phyloP scores from a whole-genome alignment of 2,329 filamentous ascomycete species.

The Domatiomyces catenatus region DNA sequence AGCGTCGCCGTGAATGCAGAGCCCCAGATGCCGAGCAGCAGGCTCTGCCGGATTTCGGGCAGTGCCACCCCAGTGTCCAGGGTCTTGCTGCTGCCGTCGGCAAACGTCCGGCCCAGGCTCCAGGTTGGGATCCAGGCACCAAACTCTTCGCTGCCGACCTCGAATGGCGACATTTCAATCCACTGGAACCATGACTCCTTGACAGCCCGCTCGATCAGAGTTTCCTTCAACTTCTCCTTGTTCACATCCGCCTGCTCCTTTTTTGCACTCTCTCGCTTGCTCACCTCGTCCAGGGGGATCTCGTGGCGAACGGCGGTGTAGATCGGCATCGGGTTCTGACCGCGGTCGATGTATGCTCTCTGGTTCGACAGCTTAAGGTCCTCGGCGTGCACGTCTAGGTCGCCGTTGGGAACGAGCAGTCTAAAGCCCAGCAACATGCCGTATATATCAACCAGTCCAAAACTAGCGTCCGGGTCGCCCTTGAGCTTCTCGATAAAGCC shows the following conservation, averaged over 20 bases:
- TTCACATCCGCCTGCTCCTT: slow-evolving; percentile 19
- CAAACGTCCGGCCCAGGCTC: slow-evolving; percentile 73
- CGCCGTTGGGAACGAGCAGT: slow-evolving; percentile 71
- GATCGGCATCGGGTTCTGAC: slow-evolving; percentile 75
- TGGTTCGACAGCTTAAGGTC: slow-evolving; percentile 92
- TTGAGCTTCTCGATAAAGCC: slow-evolving; percentile 84
- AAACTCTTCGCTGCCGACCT: slow-evolving; percentile 89
- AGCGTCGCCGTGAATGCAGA: slow-evolving; percentile 92
- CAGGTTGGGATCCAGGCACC: slow-evolving; percentile 85
- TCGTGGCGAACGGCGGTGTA: slow-evolving; percentile 94
- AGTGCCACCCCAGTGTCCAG: slow-evolving; percentile 52
- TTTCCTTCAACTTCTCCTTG: slow-evolving; percentile 21
- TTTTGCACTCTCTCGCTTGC: slow-evolving; percentile 4
- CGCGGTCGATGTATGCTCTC: slow-evolving; percentile 56
- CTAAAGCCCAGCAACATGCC: slow-evolving; percentile 72
- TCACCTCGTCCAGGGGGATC: slow-evolving; percentile 52
- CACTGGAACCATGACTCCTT: slow-evolving; percentile 88
- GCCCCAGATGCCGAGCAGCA: slow-evolving; percentile 88
- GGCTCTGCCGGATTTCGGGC: slow-evolving; percentile 68
- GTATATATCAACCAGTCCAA: slow-evolving; percentile 87
- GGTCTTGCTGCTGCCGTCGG: slow-evolving; percentile 51
- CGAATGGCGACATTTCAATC: slow-evolving; percentile 91
- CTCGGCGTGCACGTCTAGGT: slow-evolving; percentile 56
- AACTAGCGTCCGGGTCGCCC: slow-evolving; percentile 62
- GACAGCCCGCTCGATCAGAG: slow-evolving; percentile 31